phyloP scores from a whole-genome alignment of 306 rosid genomes.

The Cucurbita maxima region DNA sequence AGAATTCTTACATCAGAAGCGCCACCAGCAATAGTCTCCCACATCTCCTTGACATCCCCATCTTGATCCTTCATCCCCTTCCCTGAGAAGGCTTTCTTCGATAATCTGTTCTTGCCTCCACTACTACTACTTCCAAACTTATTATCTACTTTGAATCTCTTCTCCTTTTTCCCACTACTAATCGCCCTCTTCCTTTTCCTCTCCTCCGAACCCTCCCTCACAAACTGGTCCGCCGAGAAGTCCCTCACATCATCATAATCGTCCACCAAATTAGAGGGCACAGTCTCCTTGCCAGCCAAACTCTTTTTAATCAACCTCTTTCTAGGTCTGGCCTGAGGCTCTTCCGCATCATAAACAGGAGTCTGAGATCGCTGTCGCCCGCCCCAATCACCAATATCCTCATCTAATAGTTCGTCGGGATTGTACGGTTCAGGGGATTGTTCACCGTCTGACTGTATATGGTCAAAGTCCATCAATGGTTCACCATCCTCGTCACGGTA shows the following conservation, averaged over 20 bases:
- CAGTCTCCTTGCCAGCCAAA: constrained; percentile 20
- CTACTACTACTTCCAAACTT: constrained; percentile 29
- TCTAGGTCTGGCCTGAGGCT: constrained; percentile 50
- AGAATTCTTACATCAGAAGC: constrained; percentile 62
- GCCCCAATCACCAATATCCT: constrained; percentile 43
- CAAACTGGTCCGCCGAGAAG: constrained; percentile 20
- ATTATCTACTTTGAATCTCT: constrained; percentile 58
- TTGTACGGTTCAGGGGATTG: constrained; percentile 53
- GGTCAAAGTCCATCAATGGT: constrained; percentile 82
- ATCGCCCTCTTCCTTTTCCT: constrained; percentile 23
- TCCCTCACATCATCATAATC: constrained; percentile 36
- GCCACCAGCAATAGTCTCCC: constrained; percentile 81
- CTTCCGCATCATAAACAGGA: constrained; percentile 53
- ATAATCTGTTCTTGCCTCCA: constrained; percentile 23
- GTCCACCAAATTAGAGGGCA: constrained; percentile 38
- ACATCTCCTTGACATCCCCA: constrained; percentile 94
- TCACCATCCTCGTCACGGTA: constrained; percentile 92
- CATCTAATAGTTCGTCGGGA: constrained; percentile 17
- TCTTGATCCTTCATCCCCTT: constrained; percentile 65
- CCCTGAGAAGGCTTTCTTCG: constrained; percentile 46
- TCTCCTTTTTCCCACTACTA: constrained; percentile 57
- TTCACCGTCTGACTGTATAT: constrained; percentile 53
- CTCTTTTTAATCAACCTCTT: constrained; percentile 82
- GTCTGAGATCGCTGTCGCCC: constrained; percentile 59
- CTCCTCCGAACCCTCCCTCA: constrained; percentile 33